phyloP scores from a whole-genome alignment of 208 protist species.

The Trichomonas gallinae region DNA sequence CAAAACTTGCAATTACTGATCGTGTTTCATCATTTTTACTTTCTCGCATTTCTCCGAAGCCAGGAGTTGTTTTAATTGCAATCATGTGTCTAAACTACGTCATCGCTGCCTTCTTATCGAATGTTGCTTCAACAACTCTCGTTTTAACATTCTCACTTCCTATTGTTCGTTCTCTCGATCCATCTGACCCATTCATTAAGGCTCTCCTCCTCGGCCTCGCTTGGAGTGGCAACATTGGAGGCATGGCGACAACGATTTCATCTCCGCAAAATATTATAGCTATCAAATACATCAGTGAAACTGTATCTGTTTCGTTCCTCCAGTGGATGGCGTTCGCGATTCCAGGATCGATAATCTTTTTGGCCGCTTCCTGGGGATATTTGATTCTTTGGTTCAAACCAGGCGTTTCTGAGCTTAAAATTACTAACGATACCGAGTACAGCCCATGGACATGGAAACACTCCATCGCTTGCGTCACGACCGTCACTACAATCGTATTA shows the following conservation, averaged over 20 bases:
- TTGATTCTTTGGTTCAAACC: background rate
- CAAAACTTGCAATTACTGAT: background rate
- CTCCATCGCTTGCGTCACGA: background rate
- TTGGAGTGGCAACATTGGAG: background rate
- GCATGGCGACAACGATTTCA: background rate
- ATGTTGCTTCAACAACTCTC: conserved; percentile 10
- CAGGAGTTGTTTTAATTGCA: background rate
- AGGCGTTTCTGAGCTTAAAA: background rate
- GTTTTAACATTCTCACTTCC: conserved; percentile 13
- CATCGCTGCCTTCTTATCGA: background rate
- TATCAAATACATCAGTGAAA: background rate
- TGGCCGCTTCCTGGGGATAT: background rate
- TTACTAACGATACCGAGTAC: background rate
- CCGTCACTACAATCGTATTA: background rate
- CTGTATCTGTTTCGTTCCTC: background rate
- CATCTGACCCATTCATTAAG: background rate
- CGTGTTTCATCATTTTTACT: background rate
- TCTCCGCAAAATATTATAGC: conserved; percentile 15
- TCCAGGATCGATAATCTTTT: background rate
- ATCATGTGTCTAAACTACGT: background rate
- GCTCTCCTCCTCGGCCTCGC: background rate
- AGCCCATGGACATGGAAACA: background rate
- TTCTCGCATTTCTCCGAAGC: background rate
- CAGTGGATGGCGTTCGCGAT: background rate
- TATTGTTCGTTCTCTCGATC: background rate